Conservation (phyloP, 2,329 filamentous ascomycete species). For the Pseudocercospora pini-densiflorae region DNA sequence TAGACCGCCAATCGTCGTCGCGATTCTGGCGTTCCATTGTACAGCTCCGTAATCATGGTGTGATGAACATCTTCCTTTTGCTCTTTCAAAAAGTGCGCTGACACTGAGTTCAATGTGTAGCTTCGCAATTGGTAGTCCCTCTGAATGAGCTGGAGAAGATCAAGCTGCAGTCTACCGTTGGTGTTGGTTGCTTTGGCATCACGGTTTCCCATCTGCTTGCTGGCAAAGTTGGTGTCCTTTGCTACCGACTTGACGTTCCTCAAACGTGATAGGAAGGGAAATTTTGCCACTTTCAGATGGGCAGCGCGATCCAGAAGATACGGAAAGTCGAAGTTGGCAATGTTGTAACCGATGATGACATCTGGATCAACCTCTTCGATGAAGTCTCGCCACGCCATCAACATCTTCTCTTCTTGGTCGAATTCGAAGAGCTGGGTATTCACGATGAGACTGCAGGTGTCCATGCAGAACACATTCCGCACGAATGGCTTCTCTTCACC, state of each 20-base stretch:
- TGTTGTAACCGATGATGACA: conserved; percentile 99
- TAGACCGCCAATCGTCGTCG: conserved; percentile 89
- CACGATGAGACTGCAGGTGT: conserved; percentile 90
- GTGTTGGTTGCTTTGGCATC: conserved; percentile 95
- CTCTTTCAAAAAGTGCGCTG: conserved; percentile 90
- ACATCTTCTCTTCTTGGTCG: conserved; percentile 81
- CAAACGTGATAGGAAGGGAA: conserved; percentile 86
- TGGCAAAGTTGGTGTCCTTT: conserved; percentile 85
- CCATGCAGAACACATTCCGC: conserved; percentile 93
- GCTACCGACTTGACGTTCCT: conserved; percentile 71
- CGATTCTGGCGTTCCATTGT: conserved; percentile 94
- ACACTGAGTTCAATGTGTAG: conserved; percentile 97
- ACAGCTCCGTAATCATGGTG: conserved; percentile 98
- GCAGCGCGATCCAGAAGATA: conserved; percentile 89
- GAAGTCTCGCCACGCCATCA: conserved; percentile 91
- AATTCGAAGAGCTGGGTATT: conserved; percentile 92
- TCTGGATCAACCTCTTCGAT: conserved; percentile 90
- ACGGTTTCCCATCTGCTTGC: conserved; percentile 97
- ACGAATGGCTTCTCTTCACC: conserved; percentile 96
- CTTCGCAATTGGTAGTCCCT: conserved; percentile 93
- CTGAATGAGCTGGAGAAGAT: conserved; percentile 92
- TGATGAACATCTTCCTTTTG: conserved; percentile 99
- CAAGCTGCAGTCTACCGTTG: conserved; percentile 88
- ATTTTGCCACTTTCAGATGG: conserved; percentile 77
- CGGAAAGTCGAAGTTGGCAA: conserved; percentile 97